A percentile compares a stretch with the other conserved stretches of the same genome.
These are phyloP conservation scores for Saprolegnia parasitica DNA, from an alignment of 352 stramenopile species.

Conservation along the genomic window DNA sequence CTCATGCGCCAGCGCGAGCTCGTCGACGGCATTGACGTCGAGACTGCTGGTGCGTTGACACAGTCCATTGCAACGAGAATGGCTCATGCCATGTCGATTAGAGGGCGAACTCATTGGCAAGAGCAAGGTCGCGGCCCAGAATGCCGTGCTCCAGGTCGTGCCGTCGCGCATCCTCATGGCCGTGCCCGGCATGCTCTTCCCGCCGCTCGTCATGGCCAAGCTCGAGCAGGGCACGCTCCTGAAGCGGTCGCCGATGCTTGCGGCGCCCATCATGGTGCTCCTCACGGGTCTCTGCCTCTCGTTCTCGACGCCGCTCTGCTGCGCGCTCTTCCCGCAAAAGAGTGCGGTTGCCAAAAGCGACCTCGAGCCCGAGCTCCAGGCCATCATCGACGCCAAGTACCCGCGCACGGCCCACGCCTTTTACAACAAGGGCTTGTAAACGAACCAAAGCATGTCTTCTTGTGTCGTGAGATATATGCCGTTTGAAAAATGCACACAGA, in stretches of 20 bases:
- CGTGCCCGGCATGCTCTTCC: conserved; percentile 79
- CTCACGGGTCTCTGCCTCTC: conserved; percentile 66
- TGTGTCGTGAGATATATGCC: neutral
- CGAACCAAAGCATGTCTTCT: neutral
- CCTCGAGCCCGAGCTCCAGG: conserved; percentile 66
- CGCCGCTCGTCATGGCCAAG: conserved; percentile 77
- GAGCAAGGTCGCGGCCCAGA: conserved; percentile 63
- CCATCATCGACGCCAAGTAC: conserved; percentile 39
- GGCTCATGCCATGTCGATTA: neutral
- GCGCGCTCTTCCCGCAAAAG: conserved; percentile 77
- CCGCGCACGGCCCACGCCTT: conserved; percentile 53
- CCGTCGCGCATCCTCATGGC: conserved; percentile 84
- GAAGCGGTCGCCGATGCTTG: conserved; percentile 58
- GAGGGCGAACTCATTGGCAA: conserved; percentile 60
- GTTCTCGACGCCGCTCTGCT: conserved; percentile 76
- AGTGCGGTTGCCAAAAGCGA: conserved; percentile 50
- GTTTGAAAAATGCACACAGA: too few relatives aligned
- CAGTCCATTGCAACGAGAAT: neutral
- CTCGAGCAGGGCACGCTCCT: conserved; percentile 60
- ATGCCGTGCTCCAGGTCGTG: conserved; percentile 78
- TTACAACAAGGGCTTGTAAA: conserved; percentile 72
- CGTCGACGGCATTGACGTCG: conserved; percentile 72
- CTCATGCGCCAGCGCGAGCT: conserved; percentile 87
- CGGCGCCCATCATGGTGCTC: conserved; percentile 59
- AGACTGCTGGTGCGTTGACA: conserved; percentile 37